Evolutionary conservation across 352 stramenopile species (phyloP).

Genomic region (Hyaloperonospora brassicae): DNA sequence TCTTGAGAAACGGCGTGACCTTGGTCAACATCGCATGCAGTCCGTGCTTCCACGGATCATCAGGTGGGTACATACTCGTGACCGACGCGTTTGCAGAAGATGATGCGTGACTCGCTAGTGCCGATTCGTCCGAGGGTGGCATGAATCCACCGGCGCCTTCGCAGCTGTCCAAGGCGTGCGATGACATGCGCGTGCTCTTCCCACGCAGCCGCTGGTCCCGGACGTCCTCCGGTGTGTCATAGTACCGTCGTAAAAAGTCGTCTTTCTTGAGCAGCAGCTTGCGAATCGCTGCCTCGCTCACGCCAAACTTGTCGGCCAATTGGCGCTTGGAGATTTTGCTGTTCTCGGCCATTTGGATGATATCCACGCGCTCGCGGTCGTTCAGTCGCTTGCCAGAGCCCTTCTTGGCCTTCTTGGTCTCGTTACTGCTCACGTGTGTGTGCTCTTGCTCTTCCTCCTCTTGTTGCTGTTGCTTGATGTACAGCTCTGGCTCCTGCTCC

Average conservation of each 20-base stretch:
- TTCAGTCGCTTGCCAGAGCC: conserved; percentile 67
- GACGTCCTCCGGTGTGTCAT: conserved; percentile 69
- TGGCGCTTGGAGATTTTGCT: conserved; percentile 72
- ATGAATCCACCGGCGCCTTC: conserved; percentile 1
- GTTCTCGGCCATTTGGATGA: conserved; percentile 78
- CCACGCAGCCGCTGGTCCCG: conserved; percentile 62
- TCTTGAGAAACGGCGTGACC: conserved; percentile 54
- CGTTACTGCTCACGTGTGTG: background rate
- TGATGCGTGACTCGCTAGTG: conserved; percentile 1
- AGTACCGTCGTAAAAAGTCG: conserved; percentile 71
- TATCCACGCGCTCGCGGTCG: conserved; percentile 75
- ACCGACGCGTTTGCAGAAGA: conserved; percentile 3
- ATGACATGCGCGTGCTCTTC: conserved; percentile 32
- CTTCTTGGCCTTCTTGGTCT: conserved; percentile 56
- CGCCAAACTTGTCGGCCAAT: conserved; percentile 65
- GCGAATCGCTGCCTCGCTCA: conserved; percentile 71
- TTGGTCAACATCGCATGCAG: conserved; percentile 40
- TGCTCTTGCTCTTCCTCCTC: no score
- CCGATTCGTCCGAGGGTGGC: conserved; percentile 2
- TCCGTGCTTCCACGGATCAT: conserved; percentile 68
- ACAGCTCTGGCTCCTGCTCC: conserved; percentile 3
- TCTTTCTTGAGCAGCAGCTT: conserved; percentile 79
- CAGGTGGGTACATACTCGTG: conserved; percentile 50
- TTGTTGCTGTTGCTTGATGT: background rate
- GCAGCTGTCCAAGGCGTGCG: conserved; percentile 5